Conservation (phyloP, 371 early-diverging fungal species). For the Apophysomyces ossiformis region DNA sequence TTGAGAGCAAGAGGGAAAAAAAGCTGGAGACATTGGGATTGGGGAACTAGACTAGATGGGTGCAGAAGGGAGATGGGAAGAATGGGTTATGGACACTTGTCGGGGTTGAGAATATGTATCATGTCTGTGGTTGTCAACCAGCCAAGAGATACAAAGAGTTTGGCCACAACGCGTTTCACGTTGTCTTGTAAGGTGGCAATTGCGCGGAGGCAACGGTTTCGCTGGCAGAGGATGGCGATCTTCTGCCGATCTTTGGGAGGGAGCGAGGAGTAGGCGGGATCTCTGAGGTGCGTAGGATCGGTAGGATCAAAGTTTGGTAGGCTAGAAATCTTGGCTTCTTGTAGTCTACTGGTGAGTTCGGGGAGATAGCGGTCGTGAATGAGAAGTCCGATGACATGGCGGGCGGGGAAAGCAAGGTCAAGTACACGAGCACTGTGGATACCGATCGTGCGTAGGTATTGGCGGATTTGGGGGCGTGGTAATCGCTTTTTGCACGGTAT, state of each 20-base stretch:
- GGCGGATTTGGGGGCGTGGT: no score
- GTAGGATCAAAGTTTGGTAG: not conserved
- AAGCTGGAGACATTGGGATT: no score
- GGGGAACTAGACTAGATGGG: no score
- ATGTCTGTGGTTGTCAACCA: not conserved
- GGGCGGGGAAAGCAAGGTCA: no score
- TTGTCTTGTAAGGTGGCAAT: not conserved
- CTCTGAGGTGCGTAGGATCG: not conserved
- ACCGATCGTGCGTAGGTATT: no score
- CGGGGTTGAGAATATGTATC: no score
- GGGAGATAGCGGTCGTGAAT: not conserved
- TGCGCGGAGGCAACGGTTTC: conserved; percentile 3
- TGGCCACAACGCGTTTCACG: not conserved
- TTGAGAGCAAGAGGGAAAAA: no score
- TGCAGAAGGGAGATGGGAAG: no score
- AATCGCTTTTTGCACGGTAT: no score
- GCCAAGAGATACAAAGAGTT: not conserved
- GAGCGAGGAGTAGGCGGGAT: not conserved
- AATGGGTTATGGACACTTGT: no score
- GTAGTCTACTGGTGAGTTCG: not conserved
- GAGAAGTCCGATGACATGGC: no score
- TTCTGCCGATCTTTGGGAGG: not conserved
- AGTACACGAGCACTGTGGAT: no score
- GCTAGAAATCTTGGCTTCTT: not conserved
- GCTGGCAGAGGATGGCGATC: not conserved